Evolutionary conservation across 2,329 filamentous ascomycete genomes (phyloP).

Genomic region (Trichoderma cornu-damae): DNA sequence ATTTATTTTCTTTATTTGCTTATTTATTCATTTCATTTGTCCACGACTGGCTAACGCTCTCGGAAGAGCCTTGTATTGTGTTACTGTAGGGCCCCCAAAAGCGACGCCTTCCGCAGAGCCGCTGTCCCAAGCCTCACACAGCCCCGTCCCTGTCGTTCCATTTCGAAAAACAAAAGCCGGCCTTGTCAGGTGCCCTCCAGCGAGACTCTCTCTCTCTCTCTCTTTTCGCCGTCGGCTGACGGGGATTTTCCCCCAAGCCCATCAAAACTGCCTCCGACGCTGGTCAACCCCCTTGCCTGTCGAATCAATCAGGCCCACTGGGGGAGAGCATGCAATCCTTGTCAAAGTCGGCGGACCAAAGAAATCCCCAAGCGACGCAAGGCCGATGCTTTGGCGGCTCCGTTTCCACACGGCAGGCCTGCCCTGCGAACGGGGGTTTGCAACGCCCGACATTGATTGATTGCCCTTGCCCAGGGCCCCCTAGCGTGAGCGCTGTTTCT

Average conservation of each 20-base stretch:
- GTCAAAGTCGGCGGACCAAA: neutral
- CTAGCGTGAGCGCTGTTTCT: too few species aligned
- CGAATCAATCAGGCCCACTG: constrained; percentile 2
- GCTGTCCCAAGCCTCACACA: neutral
- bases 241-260: neutral
- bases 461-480: neutral
- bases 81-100: too few species aligned
- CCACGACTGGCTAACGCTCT: too few species aligned
- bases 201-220: neutral
- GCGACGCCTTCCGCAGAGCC: too few species aligned
- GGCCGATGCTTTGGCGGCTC: neutral
- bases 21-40: too few species aligned
- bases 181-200: neutral
- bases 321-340: neutral
- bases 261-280: constrained; percentile 6
- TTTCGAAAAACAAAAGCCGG: neutral
- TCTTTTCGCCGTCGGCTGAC: neutral
- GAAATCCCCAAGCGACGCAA: constrained; percentile 12
- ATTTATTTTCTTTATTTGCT: too few species aligned
- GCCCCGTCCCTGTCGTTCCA: neutral
- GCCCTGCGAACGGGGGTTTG: neutral
- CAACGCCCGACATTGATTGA: neutral
- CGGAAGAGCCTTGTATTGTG: too few species aligned
- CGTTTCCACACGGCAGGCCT: neutral
- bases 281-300: neutral